These are phyloP conservation scores for Peltaster fructicola DNA, from an alignment of 2,329 filamentous ascomycete species.

Conservation along the genomic window DNA sequence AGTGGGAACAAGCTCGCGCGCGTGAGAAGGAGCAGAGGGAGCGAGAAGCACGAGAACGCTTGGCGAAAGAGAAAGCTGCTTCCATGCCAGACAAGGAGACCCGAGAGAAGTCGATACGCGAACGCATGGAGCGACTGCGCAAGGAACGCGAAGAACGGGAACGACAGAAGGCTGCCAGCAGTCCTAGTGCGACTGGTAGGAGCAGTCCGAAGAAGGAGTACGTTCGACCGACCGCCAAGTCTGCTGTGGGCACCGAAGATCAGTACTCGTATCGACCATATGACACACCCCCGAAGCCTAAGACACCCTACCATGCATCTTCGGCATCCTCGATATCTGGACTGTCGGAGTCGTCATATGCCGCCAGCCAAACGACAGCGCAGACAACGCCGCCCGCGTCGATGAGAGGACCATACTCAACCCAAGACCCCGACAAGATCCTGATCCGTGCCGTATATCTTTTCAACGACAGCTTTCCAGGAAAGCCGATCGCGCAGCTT, in stretches of 20 bases:
- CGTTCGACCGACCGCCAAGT: slow-evolving; percentile 35
- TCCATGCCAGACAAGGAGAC: slow-evolving; percentile 20
- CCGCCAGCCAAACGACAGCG: slow-evolving; percentile 65
- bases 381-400: slow-evolving; percentile 71
- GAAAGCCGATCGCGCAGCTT: slow-evolving; percentile 79
- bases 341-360: slow-evolving; percentile 74
- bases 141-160: slow-evolving; percentile 7
- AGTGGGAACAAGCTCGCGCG: slow-evolving; percentile 32
- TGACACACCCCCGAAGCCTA: slow-evolving; percentile 19
- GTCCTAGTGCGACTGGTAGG: slow-evolving; percentile 26
- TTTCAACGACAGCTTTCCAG: slow-evolving; percentile 77
- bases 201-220: slow-evolving; percentile 25
- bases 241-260: slow-evolving; percentile 43
- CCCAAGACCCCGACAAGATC: slow-evolving; percentile 88
- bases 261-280: slow-evolving; percentile 25
- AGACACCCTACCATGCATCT: slow-evolving; percentile 24
- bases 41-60: slow-evolving; percentile 28
- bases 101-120: slow-evolving; percentile 20
- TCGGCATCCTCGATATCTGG: slow-evolving; percentile 25
- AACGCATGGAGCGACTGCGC: slow-evolving; percentile 12
- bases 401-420: slow-evolving; percentile 60
- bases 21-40: slow-evolving; percentile 32
- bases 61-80: slow-evolving; percentile 21
- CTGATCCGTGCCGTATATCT: slow-evolving; percentile 84
- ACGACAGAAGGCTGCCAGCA: slow-evolving; percentile 7